Conservation (phyloP, 2,329 filamentous ascomycete genomes). For the Apiospora saccharicola region DNA sequence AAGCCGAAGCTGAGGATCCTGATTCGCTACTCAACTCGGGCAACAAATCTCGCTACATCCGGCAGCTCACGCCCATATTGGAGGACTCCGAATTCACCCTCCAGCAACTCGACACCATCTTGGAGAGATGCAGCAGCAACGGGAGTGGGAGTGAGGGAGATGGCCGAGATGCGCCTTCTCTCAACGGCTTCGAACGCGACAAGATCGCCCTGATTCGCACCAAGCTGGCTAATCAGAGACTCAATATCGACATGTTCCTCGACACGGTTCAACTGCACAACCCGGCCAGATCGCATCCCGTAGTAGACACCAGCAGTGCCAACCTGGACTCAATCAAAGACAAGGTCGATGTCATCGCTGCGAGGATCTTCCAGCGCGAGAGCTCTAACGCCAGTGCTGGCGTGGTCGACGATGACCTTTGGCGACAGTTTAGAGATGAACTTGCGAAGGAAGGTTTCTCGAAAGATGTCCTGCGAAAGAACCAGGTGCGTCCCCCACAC, state of each 20-base stretch:
- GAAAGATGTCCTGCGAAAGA: conserved; percentile 58
- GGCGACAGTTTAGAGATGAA: conserved; percentile 66
- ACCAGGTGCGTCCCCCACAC: conserved; percentile 58
- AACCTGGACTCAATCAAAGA: conserved; percentile 64
- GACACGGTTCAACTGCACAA: conserved; percentile 64
- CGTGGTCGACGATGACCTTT: conserved; percentile 58
- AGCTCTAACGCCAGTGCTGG: conserved; percentile 47
- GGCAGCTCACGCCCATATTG: conserved; percentile 59
- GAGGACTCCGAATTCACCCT: conserved; percentile 64
- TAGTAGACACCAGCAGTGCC: conserved; percentile 47
- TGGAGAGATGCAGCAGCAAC: conserved; percentile 53
- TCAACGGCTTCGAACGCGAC: conserved; percentile 47
- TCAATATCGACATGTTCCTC: conserved; percentile 62
- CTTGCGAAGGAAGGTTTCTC: conserved; percentile 66
- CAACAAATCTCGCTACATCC: conserved; percentile 51
- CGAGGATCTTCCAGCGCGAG: conserved; percentile 55
- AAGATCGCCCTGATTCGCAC: conserved; percentile 52
- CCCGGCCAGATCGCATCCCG: conserved; percentile 48
- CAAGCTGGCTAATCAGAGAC: conserved; percentile 60
- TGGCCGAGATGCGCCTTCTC: conserved; percentile 30
- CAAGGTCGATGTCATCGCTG: conserved; percentile 66
- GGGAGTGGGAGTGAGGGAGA: conserved; percentile 34
- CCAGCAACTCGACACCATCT: conserved; percentile 59
- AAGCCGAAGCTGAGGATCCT: conserved; percentile 62
- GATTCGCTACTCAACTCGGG: conserved; percentile 61